A percentile compares a stretch with the other conserved stretches of the same genome.
phyloP scores from a whole-genome alignment of 2,329 filamentous ascomycete genomes.

The Curvularia sp. region DNA sequence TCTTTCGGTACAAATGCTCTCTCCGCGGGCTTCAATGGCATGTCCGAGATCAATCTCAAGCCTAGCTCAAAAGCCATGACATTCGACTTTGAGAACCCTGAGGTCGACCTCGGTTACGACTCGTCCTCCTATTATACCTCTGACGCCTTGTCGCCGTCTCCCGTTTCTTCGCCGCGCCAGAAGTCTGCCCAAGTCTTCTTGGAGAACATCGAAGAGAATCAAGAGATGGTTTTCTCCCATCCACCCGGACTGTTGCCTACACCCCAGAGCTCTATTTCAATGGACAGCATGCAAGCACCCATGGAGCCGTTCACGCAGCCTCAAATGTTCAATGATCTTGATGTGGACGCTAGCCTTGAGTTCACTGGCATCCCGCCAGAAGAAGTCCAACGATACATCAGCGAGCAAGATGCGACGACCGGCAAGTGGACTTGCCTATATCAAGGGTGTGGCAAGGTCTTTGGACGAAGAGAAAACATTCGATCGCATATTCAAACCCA shows the following conservation, averaged over 20 bases:
- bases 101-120: conserved; percentile 56
- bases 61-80: conserved; percentile 49
- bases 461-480: conserved; percentile 98
- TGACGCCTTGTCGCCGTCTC: conserved; percentile 57
- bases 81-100: conserved; percentile 50
- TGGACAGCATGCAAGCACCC: conserved; percentile 25
- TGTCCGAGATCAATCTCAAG: conserved; percentile 55
- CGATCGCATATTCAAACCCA: conserved; percentile 98
- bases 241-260: conserved; percentile 38
- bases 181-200: conserved; percentile 45
- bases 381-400: conserved; percentile 64
- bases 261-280: conserved; percentile 30
- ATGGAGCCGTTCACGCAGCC: conserved; percentile 30
- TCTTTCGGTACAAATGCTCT: conserved; percentile 63
- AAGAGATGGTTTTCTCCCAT: conserved; percentile 44
- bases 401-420: conserved; percentile 53
- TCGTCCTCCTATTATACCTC: conserved; percentile 60
- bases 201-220: conserved; percentile 45
- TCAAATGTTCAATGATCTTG: conserved; percentile 52
- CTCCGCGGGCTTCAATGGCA: conserved; percentile 65
- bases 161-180: conserved; percentile 47
- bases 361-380: conserved; percentile 88
- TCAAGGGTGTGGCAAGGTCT: conserved; percentile 82
- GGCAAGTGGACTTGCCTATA: conserved; percentile 59
- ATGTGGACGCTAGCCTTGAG: conserved; percentile 67